Base-by-base conservation (phyloP, 192 early-diverging fungal species). In the Jimgerdemannia flammicorona region DNA sequence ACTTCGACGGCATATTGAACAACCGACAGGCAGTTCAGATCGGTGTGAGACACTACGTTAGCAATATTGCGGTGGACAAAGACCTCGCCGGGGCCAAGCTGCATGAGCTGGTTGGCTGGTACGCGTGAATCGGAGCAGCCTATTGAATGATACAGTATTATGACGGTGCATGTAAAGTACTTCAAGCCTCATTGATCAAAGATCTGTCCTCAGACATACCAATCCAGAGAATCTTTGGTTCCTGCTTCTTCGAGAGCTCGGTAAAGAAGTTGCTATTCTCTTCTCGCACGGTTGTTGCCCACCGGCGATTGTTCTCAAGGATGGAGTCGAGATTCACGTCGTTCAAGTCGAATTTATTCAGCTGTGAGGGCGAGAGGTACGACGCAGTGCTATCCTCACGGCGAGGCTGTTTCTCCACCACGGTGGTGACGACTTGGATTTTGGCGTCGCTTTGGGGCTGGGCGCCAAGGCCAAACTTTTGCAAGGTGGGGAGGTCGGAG, bases 41-140 rank as follows among this genome's bases (percentile, higher is more conserved):
- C 98, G 40, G 91, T 87, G 80, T 91, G 88, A 4, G 83, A 84
- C 42, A 98, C 89, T 63, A 94, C 91, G 84, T 98, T 98, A 76
- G 96, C 98, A 73, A 99, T 97, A 86, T 98, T 99, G 76, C 98
- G 89, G 84, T 98, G 96, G 10, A 98, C 93, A 83, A 99, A 99
- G 43, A 98, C 85, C 74, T 98, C 95, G 18, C 97, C 97, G 14
- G 92, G 91, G 40, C 84, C 83, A 40, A 85, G 74, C 73, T 86
- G 85, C 10, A 90, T 84, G 66, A 98, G 78, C 43, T 90, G 85
- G 70, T 96, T 94, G 43, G 94, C 92, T 43, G 95, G 92, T 40
- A 97, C 94, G 74, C 98, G 93, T 29, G 96, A 96, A 80, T 98
- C 98, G 10, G 94, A 90, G 85, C 97, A 99, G 2, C 93, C 95